Conservation (phyloP, 768 basidiomycete species). For the Kwoniella heveanensis region DNA sequence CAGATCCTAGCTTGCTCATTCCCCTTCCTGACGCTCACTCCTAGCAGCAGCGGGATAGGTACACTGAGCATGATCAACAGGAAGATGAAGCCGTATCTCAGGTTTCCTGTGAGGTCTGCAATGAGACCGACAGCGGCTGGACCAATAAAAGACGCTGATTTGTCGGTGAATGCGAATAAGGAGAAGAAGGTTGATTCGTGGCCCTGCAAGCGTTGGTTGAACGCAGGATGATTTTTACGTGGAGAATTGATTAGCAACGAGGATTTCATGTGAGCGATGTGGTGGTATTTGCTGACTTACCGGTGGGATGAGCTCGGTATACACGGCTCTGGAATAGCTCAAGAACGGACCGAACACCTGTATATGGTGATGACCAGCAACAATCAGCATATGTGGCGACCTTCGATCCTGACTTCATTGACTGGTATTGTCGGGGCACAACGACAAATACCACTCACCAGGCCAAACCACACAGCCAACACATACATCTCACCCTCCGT, state of each 20-base stretch:
- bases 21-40: conserved; percentile 72
- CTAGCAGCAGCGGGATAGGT: conserved; percentile 72
- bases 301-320: conserved; percentile 80
- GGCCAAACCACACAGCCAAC: conserved; percentile 79
- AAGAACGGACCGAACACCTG: conserved; percentile 86
- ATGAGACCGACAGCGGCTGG: conserved; percentile 86
- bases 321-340: conserved; percentile 81
- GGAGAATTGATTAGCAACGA: neutral
- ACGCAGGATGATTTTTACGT: neutral
- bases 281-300: conserved; percentile 27
- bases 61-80: conserved; percentile 77
- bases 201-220: conserved; percentile 54
- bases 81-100: conserved; percentile 88
- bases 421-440: too few relatives aligned
- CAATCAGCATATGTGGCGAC: too few relatives aligned
- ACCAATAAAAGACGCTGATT: conserved; percentile 91
- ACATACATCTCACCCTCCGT: conserved; percentile 82
- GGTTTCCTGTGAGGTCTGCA: conserved; percentile 85
- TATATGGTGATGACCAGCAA: too few relatives aligned
- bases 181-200: conserved; percentile 88
- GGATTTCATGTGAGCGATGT: neutral
- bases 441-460: conserved; percentile 52
- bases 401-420: too few relatives aligned
- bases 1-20: conserved; percentile 60
- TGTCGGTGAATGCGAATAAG: conserved; percentile 77